Evolutionary conservation across 805 yeast genomes (phyloP).

Genomic region (Pichia heedii): DNA sequence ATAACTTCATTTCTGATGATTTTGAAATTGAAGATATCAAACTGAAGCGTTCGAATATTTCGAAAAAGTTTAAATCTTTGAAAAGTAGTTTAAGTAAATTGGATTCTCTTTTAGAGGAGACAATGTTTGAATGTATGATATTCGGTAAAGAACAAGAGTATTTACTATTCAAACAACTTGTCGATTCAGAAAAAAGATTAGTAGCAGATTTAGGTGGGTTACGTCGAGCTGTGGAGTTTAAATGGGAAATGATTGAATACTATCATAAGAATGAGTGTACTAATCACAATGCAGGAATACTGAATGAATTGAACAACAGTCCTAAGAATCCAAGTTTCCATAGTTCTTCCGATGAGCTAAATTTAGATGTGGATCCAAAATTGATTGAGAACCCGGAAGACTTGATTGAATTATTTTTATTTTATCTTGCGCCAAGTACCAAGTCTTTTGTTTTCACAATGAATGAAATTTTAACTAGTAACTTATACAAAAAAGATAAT

Average conservation of each 20-base stretch:
- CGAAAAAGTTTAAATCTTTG: conserved; percentile 29
- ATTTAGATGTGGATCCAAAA: conserved; percentile 20
- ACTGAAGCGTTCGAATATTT: conserved; percentile 5
- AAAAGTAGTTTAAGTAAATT: conserved; percentile 33
- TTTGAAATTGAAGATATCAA: neutral
- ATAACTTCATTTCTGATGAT: conserved; percentile 42
- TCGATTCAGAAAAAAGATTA: conserved; percentile 42
- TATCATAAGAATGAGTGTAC: neutral
- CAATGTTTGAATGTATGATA: conserved; percentile 49
- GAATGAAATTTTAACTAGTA: conserved; percentile 47
- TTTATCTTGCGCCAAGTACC: conserved; percentile 64
- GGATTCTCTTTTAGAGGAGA: conserved; percentile 41
- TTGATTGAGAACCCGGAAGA: conserved; percentile 29
- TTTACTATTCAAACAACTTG: conserved; percentile 35
- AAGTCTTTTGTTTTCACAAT: conserved; percentile 58
- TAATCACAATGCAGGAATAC: neutral
- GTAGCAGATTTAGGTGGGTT: conserved; percentile 57
- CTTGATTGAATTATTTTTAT: conserved; percentile 57
- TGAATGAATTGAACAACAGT: too few species aligned
- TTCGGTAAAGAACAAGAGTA: conserved; percentile 51
- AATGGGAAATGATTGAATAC: conserved; percentile 38
- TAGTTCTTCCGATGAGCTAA: neutral
- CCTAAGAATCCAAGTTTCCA: conserved; percentile 20
- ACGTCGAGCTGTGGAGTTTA: conserved; percentile 59
- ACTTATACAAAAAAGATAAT: conserved; percentile 41